Base-by-base conservation (phyloP, 2,329 filamentous ascomycete species). In the Fusarium pininemorale region DNA sequence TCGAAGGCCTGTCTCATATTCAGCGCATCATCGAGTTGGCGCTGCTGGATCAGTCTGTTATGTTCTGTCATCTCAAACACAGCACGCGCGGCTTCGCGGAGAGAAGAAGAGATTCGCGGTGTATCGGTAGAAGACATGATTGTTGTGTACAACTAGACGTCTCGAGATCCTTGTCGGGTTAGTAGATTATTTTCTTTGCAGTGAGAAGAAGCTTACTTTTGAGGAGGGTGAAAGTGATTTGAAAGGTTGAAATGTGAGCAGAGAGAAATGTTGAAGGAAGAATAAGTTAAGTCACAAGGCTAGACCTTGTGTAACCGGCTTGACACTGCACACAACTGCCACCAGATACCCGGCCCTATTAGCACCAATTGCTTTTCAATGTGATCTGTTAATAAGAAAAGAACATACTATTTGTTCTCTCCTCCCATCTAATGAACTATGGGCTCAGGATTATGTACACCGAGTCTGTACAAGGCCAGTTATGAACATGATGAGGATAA, bases 181-280 rank as follows among this genome's bases (percentile, higher is more conserved):
- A n/a, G 38, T 5, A 37, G 3, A n/a, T 3, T n/a, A 7, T 28
- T 15, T 20, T 3, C 8, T 20, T 13, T 10, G 1, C 1, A 38
- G 9, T 38, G 15, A 51, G 9, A 22, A 37, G 55, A 47, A 2
- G 24, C 18, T 26, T 12, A 37, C 14, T 6, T 35, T 22, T 37
- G 14, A 26, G 5, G 11, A 30, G n/a, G 12, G 24, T 18, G 35
- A 20, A 22, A 6, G n/a, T 14, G 28, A 14, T 2, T 35, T 47
- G 20, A 32, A 11, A n/a, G 24, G 39, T n/a, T 41, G 24, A 28
- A 55, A n/a, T 28, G 15, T 11, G 35, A 18, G 14, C 3, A n/a
- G 20, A 39, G 51, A 39, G 8, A 26, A n/a, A 41, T 7, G 11
- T 28, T 41, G 14, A 41, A n/a, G 24, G 11, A 39, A n/a, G 24